Evolutionary conservation across 768 basidiomycete species (phyloP).

Genomic region (Hericium alpestre): DNA sequence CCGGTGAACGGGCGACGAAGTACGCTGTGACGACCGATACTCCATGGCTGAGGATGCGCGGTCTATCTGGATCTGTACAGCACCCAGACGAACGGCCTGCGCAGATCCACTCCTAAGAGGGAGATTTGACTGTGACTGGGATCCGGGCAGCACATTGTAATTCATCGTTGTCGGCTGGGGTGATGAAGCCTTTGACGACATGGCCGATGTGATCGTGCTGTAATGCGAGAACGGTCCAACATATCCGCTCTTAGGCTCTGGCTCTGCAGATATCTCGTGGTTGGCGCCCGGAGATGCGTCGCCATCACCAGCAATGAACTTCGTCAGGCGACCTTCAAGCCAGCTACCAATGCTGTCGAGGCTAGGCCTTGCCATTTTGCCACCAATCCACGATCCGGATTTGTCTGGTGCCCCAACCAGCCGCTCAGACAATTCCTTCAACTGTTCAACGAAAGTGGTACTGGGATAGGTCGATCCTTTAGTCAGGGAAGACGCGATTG

Average conservation of each 20-base stretch:
- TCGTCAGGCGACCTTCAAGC: slow-evolving; percentile 86
- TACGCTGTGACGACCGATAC: slow-evolving; percentile 38
- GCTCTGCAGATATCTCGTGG: slow-evolving; percentile 23
- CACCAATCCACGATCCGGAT: slow-evolving; percentile 72
- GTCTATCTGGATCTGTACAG: slow-evolving; percentile 46
- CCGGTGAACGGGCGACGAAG: slow-evolving; percentile 42
- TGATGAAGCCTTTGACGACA: slow-evolving; percentile 70
- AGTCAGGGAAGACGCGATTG: slow-evolving; percentile 59
- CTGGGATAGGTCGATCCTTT: slow-evolving; percentile 61
- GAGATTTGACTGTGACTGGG: slow-evolving; percentile 26
- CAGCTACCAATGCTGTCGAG: slow-evolving; percentile 86
- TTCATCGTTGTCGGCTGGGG: slow-evolving; percentile 41
- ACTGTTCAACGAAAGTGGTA: slow-evolving; percentile 53
- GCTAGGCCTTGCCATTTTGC: slow-evolving; percentile 84
- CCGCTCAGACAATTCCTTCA: slow-evolving; percentile 72
- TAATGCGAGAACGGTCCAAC: slow-evolving; percentile 88
- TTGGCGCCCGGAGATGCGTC: slow-evolving; percentile 29
- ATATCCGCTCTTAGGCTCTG: slow-evolving; percentile 27
- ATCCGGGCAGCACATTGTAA: slow-evolving; percentile 20
- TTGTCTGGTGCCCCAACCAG: slow-evolving; percentile 72
- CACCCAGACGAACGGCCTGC: slow-evolving; percentile 42
- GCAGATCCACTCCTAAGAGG: slow-evolving; percentile 62
- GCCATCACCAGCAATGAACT: slow-evolving; percentile 90
- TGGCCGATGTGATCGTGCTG: slow-evolving; percentile 80
- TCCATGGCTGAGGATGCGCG: slow-evolving; percentile 75